Base-by-base conservation (phyloP, 2,329 filamentous ascomycete genomes). In the Alternaria consortialis region DNA sequence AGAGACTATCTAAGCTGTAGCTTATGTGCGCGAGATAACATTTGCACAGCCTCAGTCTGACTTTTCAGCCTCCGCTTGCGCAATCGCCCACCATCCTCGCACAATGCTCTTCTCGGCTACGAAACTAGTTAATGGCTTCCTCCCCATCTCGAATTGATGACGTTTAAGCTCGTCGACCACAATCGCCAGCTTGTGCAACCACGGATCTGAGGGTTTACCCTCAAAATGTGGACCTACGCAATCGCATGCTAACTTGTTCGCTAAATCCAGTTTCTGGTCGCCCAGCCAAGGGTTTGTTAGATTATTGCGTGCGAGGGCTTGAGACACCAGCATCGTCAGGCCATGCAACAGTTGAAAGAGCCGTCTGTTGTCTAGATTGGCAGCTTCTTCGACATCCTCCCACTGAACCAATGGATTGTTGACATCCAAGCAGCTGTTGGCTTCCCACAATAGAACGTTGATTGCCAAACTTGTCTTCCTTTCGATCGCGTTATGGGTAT, bases 71-170 rank as follows among this genome's bases (percentile, higher is more conserved):
- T 58, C 56, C 12, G 20, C 20, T 23, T 53, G 25, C 48, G 40
- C 56, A 46, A 58, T 39, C 20, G 32, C 48, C 40, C 39, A 58
- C 47, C 47, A 53, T 6, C 55, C 48, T 36, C 47, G 48, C 27
- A 58, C 40, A 17, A 53, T 53, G 42, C 54, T 57, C 46, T 44
- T 52, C 37, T 57, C 54, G 13, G 54, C 54, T 12, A 29, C 36
- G n/a, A 13, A n/a, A 15, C 54, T 46, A 4, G 37, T 36, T 37
- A 52, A 43, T 34, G 54, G 44, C 54, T 39, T 53, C 47, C 46
- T 51, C 46, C 40, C 48, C 48, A 47, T 58, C 48, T 58, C 56
- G 31, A 58, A 53, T 29, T 40, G 56, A 46, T 58, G 40, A 15
- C 50, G 32, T 34, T 53, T 53, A 6, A 58, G 40, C 40, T 58